Evolutionary conservation across 371 early-diverging fungal species (phyloP), one percentile per base, ranked within the genome.

Genomic region (Rhizopus arrhizus): DNA sequence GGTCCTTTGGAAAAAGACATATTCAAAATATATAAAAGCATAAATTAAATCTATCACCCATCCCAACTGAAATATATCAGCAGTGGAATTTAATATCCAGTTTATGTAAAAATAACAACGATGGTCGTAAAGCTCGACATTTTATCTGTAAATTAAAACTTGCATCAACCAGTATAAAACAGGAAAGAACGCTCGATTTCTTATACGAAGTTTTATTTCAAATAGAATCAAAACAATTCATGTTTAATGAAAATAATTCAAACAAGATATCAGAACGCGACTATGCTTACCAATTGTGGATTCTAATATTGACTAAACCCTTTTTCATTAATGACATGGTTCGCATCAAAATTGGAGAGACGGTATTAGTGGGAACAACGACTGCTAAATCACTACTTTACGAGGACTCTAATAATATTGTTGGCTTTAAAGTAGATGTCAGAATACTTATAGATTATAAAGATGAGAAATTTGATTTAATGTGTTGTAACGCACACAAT

Each of bases 341-440:
- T 46, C 56, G 56, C 3, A 56, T 56, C 13, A 56, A 56, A 46
- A 31, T 46, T 34, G 36, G 47, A 46, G 56, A 56, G 31, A 46
- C 47, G 34, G 56, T 56, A 56, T 22, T 56, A 46, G 41, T 35
- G 15, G 56, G 42, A 56, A 31, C 47, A n/a, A 34, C 46, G 6
- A 29, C 32, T 45, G 10, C 47, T 1, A 48, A 40, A 35, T 32
- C 36, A 48, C 16, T 34, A 28, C 15, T 35, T 38, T 57, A 57
- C 16, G 11, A 32, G 16, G 34, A 22, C 28, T 40, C 48, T 29
- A 22, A 34, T 13, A 57, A 57, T 48, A 33, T 48, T 48, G 57
- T 48, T 35, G 49, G 47, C 12, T 57, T 48, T 48, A 57, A 57
- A 34, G 57, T 57, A 38, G 57, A 57, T 38, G 34, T 48, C 11